Evolutionary conservation across 176 grass and related monocot species (phyloP), one percentile per base, ranked within the genome.

Genomic region (Lolium perenne): DNA sequence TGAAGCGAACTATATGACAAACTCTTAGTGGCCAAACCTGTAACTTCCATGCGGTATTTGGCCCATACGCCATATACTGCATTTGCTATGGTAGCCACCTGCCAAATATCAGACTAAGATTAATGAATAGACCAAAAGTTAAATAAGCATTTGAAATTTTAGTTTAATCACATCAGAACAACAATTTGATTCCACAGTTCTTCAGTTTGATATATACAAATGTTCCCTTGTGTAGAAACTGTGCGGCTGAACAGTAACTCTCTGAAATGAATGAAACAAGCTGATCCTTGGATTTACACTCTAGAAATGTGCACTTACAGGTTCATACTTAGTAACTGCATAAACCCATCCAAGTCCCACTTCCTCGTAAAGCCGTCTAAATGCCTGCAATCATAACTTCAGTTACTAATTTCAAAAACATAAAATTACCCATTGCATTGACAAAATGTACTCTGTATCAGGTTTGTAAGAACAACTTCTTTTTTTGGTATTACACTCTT

Each of bases 321-420:
- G 97, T 49, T 95, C 86, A 63, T 92, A 95, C 78, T 95, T 95
- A 53, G 97, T 98, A 88, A 95, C 66, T 59, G 94, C 91, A 92
- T 98, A 98, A 86, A 98, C 51, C 94, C 97, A 98, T 76, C 97
- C 97, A 65, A 95, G 90, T 74, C 92, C 97, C 45, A 95, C 90
- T 91, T 95, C 94, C 74, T 95, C 90, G 38, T 98, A 98, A 65
- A 98, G 82, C 88, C 67, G 91, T 92, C 91, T 92, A 88, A 98
- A 98, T 90, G 97, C 97, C 97, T 98, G 86, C 38, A 77, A 78
- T 70, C 38, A 71, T 38, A 90, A 82, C 8, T 68, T 59, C 13
- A 74, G 20, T 67, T 77, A 58, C 3, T 38, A 40, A 20, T 65
- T 46, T 23, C 20, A 41, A 50, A 35, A 68, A 9, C 18, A 79